Evolutionary conservation across 768 basidiomycete species (phyloP), one percentile per base, ranked within the genome.

Genomic region (Trametes maxima): DNA sequence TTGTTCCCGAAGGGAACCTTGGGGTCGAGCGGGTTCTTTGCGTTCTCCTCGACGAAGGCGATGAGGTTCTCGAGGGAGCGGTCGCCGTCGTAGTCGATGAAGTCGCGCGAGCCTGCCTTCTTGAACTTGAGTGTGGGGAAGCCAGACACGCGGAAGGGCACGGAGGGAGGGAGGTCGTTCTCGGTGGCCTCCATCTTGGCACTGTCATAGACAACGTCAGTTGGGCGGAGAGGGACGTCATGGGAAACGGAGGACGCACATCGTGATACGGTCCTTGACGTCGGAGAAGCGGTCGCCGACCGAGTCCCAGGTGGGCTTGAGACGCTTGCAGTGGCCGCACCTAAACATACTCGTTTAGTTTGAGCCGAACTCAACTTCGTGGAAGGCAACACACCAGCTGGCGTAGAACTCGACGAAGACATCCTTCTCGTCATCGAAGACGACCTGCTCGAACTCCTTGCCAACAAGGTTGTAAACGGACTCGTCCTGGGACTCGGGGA

Each of bases 91-190:
- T 95, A 98, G 73, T 97, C 94, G 54, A 95, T 77, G 79, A 95
- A 99, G 53, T 93, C 88, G 56, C 80, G 79, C 21, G 84, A 77
- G 47, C 96, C 96, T 14, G 97, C 96, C 5, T 87, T 82, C 79
- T 95, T 95, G 84, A 99, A 96, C 74, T 98, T 98, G 71, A 98
- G 73, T 5, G 97, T 98, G 8, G 97, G 96, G 89, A 94, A 95
- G 42, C 94, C 92, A 57, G 79, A 69, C 60, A 98, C 77, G 54
- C 88, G 85, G 92, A 99, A 98, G 35, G 89, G 85, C 60, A 89
- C 85, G n/a, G 84, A 84, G 19, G 88, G 80, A 48, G 97, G 96
- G 16, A 99, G 82, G 73, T 99, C 97, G 74, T 99, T 99, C 76
- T 97, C 95, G 60, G 88, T 89, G 1, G 94, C 93, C 66, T 99